These are phyloP conservation scores for Cytospora chrysosperma DNA, from an alignment of 2,329 filamentous ascomycete species.

Conservation along the genomic window DNA sequence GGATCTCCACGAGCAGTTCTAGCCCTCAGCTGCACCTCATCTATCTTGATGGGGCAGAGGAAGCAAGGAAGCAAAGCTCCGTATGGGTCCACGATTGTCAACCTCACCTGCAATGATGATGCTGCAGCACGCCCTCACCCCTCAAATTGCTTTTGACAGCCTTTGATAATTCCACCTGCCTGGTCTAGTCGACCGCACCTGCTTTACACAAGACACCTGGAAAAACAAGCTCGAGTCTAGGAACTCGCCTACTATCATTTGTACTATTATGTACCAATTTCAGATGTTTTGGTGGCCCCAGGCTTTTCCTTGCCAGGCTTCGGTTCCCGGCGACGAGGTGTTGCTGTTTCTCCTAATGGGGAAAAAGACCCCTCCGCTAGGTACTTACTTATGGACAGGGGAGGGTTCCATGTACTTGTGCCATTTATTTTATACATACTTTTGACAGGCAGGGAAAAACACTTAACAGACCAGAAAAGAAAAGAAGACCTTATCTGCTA, in stretches of 20 bases:
- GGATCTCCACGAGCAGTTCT: slow-evolving; percentile 3
- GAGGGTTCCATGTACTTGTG: slow-evolving; percentile 1
- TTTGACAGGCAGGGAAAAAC: neutral
- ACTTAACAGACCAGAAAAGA: slow-evolving; percentile 11
- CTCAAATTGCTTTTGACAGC: slow-evolving; percentile 14
- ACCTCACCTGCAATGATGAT: slow-evolving; percentile 15
- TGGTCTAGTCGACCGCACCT: slow-evolving; percentile 1
- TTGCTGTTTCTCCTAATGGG: slow-evolving; percentile 17
- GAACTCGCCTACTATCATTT: neutral
- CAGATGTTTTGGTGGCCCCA: neutral
- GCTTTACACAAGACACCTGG: slow-evolving; percentile 4
- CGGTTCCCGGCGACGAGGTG: slow-evolving; percentile 3
- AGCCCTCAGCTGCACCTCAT: slow-evolving; percentile 8
- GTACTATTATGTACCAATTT: slow-evolving; percentile 16
- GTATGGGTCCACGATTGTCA: slow-evolving; percentile 18
- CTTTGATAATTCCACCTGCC: slow-evolving; percentile 14
- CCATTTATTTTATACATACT: neutral
- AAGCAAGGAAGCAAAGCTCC: slow-evolving; percentile 1
- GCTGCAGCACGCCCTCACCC: slow-evolving; percentile 12
- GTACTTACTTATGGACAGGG: neutral
- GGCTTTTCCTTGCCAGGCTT: slow-evolving; percentile 3
- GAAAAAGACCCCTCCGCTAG: slow-evolving; percentile 8
- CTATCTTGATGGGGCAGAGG: neutral
- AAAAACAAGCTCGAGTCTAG: neutral
- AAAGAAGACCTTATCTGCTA: neutral